phyloP scores from a whole-genome alignment of 2,329 filamentous ascomycete genomes.

The Ascochyta fabae region DNA sequence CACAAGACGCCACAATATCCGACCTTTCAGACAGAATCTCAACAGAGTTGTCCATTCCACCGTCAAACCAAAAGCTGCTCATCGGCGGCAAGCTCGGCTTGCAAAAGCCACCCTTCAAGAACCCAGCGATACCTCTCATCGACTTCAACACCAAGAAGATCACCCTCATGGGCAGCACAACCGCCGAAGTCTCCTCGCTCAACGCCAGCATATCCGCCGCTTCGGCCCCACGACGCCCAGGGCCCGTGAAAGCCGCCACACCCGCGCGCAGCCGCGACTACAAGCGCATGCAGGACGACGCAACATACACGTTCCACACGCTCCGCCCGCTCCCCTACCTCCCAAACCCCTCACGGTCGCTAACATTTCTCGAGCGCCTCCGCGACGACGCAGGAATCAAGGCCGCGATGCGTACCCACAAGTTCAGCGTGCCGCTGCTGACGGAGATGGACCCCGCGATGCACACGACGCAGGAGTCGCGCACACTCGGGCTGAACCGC shows the following conservation, averaged over 20 bases:
- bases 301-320: slow-evolving; percentile 79
- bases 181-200: slow-evolving; percentile 64
- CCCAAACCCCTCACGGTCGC: slow-evolving; percentile 74
- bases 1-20: slow-evolving; percentile 58
- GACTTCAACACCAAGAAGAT: slow-evolving; percentile 65
- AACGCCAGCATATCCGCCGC: slow-evolving; percentile 50
- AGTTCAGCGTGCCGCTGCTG: slow-evolving; percentile 82
- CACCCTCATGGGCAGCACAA: slow-evolving; percentile 69
- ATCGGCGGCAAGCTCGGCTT: slow-evolving; percentile 70
- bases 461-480: slow-evolving; percentile 81
- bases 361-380: slow-evolving; percentile 75
- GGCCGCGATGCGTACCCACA: slow-evolving; percentile 80
- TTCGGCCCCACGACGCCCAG: slow-evolving; percentile 48
- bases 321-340: slow-evolving; percentile 79
- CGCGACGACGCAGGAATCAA: slow-evolving; percentile 85
- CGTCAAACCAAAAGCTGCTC: slow-evolving; percentile 70
- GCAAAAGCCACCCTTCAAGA: slow-evolving; percentile 68
- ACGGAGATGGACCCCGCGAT: slow-evolving; percentile 94
- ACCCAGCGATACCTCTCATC: slow-evolving; percentile 59
- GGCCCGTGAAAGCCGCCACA: slow-evolving; percentile 50
- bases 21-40: slow-evolving; percentile 67
- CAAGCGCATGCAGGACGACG: slow-evolving; percentile 62
- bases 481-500: slow-evolving; percentile 84
- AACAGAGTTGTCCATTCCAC: slow-evolving; percentile 64
- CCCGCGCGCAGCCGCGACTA: slow-evolving; percentile 52